Evolutionary conservation across 345 rosid species (phyloP).

Genomic region (Eucalyptus fibrosa): DNA sequence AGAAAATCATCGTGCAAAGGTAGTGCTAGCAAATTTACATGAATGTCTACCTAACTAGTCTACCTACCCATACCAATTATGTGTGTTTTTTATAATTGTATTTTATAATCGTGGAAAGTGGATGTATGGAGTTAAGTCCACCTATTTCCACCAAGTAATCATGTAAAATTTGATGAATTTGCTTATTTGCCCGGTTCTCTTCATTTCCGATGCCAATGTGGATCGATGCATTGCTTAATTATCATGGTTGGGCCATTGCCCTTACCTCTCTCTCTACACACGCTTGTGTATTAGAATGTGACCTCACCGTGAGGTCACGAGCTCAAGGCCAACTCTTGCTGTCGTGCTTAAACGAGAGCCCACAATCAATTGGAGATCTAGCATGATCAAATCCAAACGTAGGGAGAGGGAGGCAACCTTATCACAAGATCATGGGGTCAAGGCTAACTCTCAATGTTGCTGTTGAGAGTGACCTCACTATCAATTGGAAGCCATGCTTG

Average conservation of each 20-base stretch:
- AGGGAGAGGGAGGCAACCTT: background rate
- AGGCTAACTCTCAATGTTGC: background rate
- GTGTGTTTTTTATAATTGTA: no score
- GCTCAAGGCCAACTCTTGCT: background rate
- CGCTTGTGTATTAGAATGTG: background rate
- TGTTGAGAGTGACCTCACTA: background rate
- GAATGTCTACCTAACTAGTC: background rate
- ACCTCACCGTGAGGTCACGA: background rate
- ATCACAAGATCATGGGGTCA: background rate
- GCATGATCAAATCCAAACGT: background rate
- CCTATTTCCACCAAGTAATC: background rate
- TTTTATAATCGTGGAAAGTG: background rate
- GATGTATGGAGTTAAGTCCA: background rate
- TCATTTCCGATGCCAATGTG: background rate
- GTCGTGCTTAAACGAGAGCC: background rate
- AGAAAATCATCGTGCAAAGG: background rate
- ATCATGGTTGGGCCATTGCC: background rate
- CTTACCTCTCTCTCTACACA: background rate
- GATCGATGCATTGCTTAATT: background rate
- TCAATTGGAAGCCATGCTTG: background rate
- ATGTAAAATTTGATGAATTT: background rate
- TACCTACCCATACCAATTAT: background rate
- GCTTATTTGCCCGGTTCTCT: background rate
- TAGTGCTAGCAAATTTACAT: background rate
- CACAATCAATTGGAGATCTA: background rate